Evolutionary conservation across 306 rosid species (phyloP).

Genomic region (Aeschynomene evenia): DNA sequence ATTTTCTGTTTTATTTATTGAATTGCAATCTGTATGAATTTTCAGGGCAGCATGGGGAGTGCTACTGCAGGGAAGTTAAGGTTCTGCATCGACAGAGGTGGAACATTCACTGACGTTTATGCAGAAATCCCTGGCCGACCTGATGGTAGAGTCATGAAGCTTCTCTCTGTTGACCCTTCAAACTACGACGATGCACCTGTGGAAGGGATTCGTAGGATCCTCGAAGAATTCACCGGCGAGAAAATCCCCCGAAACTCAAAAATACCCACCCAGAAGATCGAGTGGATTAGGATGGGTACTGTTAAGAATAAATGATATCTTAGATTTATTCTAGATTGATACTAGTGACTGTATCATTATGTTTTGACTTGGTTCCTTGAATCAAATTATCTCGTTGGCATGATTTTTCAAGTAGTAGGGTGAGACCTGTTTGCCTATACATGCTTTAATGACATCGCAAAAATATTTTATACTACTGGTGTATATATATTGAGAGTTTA

Average conservation of each 20-base stretch:
- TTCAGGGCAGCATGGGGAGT: slow-evolving; percentile 43
- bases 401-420: too few relatives aligned
- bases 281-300: slow-evolving; percentile 99
- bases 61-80: slow-evolving; percentile 53
- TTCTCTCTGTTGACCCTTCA: slow-evolving; percentile 83
- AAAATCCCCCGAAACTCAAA: slow-evolving; percentile 57
- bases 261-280: slow-evolving; percentile 82
- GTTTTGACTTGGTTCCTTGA: too few relatives aligned
- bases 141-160: slow-evolving; percentile 77
- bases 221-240: slow-evolving; percentile 60
- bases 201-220: slow-evolving; percentile 84
- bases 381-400: too few relatives aligned
- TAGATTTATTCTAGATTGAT: too few relatives aligned
- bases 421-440: too few relatives aligned
- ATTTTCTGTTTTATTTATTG: not conserved
- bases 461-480: too few relatives aligned
- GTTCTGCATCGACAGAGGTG: slow-evolving; percentile 94
- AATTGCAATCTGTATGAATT: slow-evolving; percentile 6
- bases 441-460: too few relatives aligned
- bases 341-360: too few relatives aligned
- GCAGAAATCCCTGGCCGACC: slow-evolving; percentile 77
- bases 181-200: slow-evolving; percentile 93
- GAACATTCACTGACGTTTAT: slow-evolving; percentile 90
- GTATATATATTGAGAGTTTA: too few relatives aligned
- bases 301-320: too few relatives aligned